Base-by-base conservation (phyloP, 1,284 basidiomycete genomes). In the Volvariella surrecta region DNA sequence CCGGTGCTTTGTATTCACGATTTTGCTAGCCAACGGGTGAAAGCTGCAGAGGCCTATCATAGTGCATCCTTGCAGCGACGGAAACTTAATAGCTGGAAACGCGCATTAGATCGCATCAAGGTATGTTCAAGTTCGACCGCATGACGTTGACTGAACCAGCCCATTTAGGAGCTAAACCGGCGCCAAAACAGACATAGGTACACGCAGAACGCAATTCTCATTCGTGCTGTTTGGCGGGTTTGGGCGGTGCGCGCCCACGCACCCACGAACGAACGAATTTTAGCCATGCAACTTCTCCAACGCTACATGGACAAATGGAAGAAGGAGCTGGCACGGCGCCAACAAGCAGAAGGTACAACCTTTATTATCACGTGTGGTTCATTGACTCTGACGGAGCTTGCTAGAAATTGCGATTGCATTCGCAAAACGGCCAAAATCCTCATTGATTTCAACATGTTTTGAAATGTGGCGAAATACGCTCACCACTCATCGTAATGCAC, bases 211-310 rank as follows among this genome's bases (percentile, higher is more conserved):
- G 69, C 69, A 41, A 64, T 82, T 16, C 67, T 88, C 7, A 50
- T 85, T 28, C 72, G 74, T 37, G 85, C 80, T 16, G 64, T 85
- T 30, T 61, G 74, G 51, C 70, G 79, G 39, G 75, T 88, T 15
- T 87, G 87, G 85, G 79, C 76, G 52, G 80, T 82, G 20, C 76
- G 76, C 39, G 24, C 24, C 6, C 24, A 28, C 11, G 24, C 24
- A 28, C 24, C 24, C 24, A 28, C 24, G 11, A 28, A 28, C 11
- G 24, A 28, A 28, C 6, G 11, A 11, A 28, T 28, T 28, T 11
- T 28, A 28, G 24, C 24, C 6, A 28, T 50, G 64, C 10, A 69
- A 74, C 19, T 50, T 77, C 8, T 44, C 76, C 30, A 71, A 68
- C 51, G 58, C 61, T 38, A 63, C 66, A 1, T 79, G 69, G 52